Evolutionary conservation across 78 protist genomes (phyloP).

Genomic region (Chrysochromulina tobinii): DNA sequence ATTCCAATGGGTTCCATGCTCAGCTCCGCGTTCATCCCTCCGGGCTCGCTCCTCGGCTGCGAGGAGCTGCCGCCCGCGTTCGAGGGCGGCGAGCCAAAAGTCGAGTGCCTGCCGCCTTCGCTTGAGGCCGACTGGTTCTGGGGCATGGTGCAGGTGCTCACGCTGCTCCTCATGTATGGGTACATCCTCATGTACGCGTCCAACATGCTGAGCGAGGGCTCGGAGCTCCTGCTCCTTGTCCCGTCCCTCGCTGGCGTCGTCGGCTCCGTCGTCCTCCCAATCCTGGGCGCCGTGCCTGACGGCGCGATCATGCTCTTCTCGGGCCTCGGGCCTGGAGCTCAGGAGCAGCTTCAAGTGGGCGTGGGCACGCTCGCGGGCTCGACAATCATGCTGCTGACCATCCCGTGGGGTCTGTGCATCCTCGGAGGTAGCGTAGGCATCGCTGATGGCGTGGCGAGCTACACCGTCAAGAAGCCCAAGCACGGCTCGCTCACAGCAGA

Average conservation of each 20-base stretch:
- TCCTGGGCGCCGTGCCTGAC: slow-evolving; percentile 90
- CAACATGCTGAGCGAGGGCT: slow-evolving; percentile 75
- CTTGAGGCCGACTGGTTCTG: no score
- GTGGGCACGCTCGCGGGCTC: slow-evolving; percentile 91
- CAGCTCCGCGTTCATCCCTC: no score
- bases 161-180: slow-evolving; percentile 31
- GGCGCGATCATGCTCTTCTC: slow-evolving; percentile 78
- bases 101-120: no score
- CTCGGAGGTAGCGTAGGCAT: slow-evolving; percentile 7
- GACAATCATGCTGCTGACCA: slow-evolving; percentile 86
- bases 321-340: slow-evolving; percentile 72
- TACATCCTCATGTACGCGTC: slow-evolving; percentile 11
- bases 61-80: no score
- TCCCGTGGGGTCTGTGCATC: slow-evolving; percentile 71
- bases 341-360: slow-evolving; percentile 80
- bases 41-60: no score
- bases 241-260: slow-evolving; percentile 52
- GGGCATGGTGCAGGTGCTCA: slow-evolving; percentile 21
- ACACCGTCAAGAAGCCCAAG: no score
- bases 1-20: no score
- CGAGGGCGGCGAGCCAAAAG: no score
- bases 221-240: slow-evolving; percentile 67
- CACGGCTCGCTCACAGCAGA: no score
- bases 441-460: not conserved
- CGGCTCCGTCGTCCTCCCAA: slow-evolving; percentile 79